Evolutionary conservation across 2,329 filamentous ascomycete genomes (phyloP).

Genomic region (Aspergillus calidoustus): DNA sequence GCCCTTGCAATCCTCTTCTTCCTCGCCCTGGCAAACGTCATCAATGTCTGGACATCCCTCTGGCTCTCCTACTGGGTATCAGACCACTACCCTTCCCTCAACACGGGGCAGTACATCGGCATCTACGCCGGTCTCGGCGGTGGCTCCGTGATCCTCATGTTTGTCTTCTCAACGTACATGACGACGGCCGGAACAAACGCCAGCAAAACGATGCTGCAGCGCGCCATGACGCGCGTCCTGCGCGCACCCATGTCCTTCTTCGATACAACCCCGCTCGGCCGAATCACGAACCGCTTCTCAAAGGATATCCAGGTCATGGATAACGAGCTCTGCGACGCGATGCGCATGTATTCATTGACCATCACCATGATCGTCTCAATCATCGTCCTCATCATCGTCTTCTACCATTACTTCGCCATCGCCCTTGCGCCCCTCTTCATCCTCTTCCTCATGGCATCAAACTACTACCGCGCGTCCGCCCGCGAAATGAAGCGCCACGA

Average conservation of each 20-base stretch:
- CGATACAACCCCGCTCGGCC: constrained; percentile 91
- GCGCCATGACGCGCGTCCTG: constrained; percentile 76
- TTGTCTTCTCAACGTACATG: constrained; percentile 76
- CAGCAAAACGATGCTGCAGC: constrained; percentile 79
- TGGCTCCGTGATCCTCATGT: constrained; percentile 74
- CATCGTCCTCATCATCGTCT: constrained; percentile 90
- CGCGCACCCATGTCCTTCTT: constrained; percentile 85
- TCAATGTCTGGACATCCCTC: constrained; percentile 84
- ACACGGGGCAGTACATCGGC: constrained; percentile 71
- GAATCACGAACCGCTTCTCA: constrained; percentile 95
- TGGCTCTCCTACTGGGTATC: constrained; percentile 97
- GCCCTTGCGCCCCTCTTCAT: constrained; percentile 71
- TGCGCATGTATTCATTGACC: constrained; percentile 91
- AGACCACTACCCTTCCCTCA: constrained; percentile 67
- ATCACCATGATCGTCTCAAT: constrained; percentile 80
- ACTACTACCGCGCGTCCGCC: constrained; percentile 88
- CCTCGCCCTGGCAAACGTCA: constrained; percentile 74
- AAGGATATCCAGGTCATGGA: constrained; percentile 97
- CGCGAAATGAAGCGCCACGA: constrained; percentile 95
- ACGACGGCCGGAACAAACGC: constrained; percentile 80
- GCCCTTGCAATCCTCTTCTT: constrained; percentile 64
- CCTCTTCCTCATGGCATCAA: constrained; percentile 79
- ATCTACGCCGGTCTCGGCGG: constrained; percentile 73
- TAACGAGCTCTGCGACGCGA: constrained; percentile 84
- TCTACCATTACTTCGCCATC: constrained; percentile 85